Percentiles rank a stretch among this genome's conserved stretches.
Evolutionary conservation across 164 flowering plant species (phyloP).

Genomic region (Nymphaea colorata): DNA sequence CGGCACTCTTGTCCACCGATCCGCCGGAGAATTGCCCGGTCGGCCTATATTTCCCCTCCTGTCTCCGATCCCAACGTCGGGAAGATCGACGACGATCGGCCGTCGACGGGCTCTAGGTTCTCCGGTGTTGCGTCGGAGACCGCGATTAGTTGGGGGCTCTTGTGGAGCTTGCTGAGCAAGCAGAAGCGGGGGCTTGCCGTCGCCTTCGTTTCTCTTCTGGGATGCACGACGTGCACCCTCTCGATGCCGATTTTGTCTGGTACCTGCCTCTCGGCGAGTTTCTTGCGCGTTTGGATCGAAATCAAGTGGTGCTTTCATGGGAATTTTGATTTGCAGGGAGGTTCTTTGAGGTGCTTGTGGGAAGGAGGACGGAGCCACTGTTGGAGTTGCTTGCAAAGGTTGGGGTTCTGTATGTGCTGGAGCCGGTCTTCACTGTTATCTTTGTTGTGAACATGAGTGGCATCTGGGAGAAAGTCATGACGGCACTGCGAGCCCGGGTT

Average conservation of each 20-base stretch:
- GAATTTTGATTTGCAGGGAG: slow-evolving; percentile 26
- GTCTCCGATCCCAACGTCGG: slow-evolving; percentile 49
- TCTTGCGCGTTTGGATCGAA: neutral
- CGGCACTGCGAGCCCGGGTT: slow-evolving; percentile 62
- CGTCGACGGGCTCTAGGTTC: slow-evolving; percentile 16
- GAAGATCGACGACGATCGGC: slow-evolving; percentile 18
- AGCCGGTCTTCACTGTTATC: slow-evolving; percentile 74
- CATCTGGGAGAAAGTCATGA: slow-evolving; percentile 93
- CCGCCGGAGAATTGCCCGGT: neutral
- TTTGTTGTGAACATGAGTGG: slow-evolving; percentile 68
- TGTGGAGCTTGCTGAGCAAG: slow-evolving; percentile 38
- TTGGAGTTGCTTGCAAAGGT: slow-evolving; percentile 60
- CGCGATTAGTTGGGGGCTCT: slow-evolving; percentile 46
- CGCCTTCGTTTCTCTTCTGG: slow-evolving; percentile 38
- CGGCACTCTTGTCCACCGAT: neutral
- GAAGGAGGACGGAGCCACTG: slow-evolving; percentile 65
- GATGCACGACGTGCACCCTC: slow-evolving; percentile 69
- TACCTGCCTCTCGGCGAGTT: slow-evolving; percentile 9
- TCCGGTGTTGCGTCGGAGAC: slow-evolving; percentile 8
- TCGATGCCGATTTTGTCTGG: slow-evolving; percentile 84
- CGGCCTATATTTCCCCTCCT: slow-evolving; percentile 62
- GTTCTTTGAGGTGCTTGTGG: slow-evolving; percentile 83
- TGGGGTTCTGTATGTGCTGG: slow-evolving; percentile 60
- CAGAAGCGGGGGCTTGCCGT: slow-evolving; percentile 53
- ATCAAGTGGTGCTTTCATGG: neutral